phyloP scores from a whole-genome alignment of 2,329 filamentous ascomycete species.

The Lachnum nothofagi region DNA sequence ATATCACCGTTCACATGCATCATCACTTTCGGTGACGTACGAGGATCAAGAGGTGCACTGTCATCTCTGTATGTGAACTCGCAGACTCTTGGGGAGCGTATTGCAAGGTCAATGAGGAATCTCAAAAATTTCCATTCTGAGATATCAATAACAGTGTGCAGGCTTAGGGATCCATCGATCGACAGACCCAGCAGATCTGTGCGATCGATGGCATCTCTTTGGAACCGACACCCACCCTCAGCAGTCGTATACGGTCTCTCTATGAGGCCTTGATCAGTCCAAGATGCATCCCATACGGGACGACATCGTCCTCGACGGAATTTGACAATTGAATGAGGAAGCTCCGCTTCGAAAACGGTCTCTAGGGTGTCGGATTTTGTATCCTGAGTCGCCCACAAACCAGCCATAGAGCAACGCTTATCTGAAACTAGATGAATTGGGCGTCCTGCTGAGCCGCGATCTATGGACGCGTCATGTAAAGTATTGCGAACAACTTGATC shows the following conservation, averaged over 20 bases:
- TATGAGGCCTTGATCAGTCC: slow-evolving; percentile 33
- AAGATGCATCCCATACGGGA: slow-evolving; percentile 27
- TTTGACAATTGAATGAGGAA: slow-evolving; percentile 52
- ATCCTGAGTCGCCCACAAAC: slow-evolving; percentile 28
- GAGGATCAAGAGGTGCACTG: slow-evolving; percentile 35
- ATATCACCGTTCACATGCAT: slow-evolving; percentile 67
- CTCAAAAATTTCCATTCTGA: slow-evolving; percentile 63
- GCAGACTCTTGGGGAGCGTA: slow-evolving; percentile 43
- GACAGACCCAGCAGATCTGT: slow-evolving; percentile 57
- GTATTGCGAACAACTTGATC: slow-evolving; percentile 31
- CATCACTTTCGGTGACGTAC: slow-evolving; percentile 38
- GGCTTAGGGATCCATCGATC: slow-evolving; percentile 64
- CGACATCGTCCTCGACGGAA: slow-evolving; percentile 50
- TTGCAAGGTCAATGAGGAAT: slow-evolving; percentile 66
- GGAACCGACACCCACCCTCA: background rate
- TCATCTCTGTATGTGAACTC: slow-evolving; percentile 40
- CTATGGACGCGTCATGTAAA: slow-evolving; percentile 23
- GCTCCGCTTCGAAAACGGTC: slow-evolving; percentile 50
- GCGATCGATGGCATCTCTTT: slow-evolving; percentile 13
- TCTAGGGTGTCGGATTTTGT: slow-evolving; percentile 28
- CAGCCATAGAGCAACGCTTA: slow-evolving; percentile 28
- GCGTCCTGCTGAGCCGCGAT: slow-evolving; percentile 9
- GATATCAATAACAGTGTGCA: slow-evolving; percentile 61
- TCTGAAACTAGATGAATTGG: slow-evolving; percentile 31
- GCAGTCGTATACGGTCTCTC: background rate